Conservation (phyloP, 2,329 filamentous ascomycete genomes). For the Aspergillus flavus region DNA sequence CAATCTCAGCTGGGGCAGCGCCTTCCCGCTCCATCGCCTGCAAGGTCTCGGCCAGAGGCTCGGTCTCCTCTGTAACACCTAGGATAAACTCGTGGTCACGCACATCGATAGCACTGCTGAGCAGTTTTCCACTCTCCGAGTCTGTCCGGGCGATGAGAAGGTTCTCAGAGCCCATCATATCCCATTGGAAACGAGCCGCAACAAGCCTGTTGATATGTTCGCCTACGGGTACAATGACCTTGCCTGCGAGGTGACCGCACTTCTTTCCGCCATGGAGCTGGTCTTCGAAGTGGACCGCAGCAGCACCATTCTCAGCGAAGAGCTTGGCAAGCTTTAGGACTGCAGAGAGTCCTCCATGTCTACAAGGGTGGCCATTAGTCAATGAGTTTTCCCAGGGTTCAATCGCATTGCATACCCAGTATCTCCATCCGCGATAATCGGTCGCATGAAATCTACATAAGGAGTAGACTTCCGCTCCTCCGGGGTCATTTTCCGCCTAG, state of each 20-base stretch:
- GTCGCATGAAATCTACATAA: constrained; percentile 88
- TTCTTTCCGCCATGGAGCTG: constrained; percentile 98
- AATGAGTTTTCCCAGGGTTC: not conserved
- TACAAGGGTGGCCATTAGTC: constrained; percentile 25
- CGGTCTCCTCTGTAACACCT: constrained; percentile 75
- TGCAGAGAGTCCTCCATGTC: constrained; percentile 87
- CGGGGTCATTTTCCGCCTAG: constrained; percentile 73
- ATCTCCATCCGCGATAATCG: constrained; percentile 95
- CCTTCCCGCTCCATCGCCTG: constrained; percentile 86
- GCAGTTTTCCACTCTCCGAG: constrained; percentile 86
- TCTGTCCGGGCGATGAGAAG: constrained; percentile 93
- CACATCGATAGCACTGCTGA: constrained; percentile 88
- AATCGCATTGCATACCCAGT: constrained; percentile 61
- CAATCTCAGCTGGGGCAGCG: constrained; percentile 76
- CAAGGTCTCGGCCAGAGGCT: constrained; percentile 83
- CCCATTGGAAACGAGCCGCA: constrained; percentile 94
- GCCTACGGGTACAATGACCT: constrained; percentile 88
- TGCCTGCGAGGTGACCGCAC: constrained; percentile 93
- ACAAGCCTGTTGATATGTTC: constrained; percentile 96
- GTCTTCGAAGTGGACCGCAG: constrained; percentile 96
- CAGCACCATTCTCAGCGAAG: constrained; percentile 95
- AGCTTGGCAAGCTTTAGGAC: constrained; percentile 96
- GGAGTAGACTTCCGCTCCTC: constrained; percentile 74
- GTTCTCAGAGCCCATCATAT: constrained; percentile 95
- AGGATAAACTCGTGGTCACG: constrained; percentile 97